Base-by-base conservation (phyloP, 2,329 filamentous ascomycete genomes). In the Nothophoma quercina region DNA sequence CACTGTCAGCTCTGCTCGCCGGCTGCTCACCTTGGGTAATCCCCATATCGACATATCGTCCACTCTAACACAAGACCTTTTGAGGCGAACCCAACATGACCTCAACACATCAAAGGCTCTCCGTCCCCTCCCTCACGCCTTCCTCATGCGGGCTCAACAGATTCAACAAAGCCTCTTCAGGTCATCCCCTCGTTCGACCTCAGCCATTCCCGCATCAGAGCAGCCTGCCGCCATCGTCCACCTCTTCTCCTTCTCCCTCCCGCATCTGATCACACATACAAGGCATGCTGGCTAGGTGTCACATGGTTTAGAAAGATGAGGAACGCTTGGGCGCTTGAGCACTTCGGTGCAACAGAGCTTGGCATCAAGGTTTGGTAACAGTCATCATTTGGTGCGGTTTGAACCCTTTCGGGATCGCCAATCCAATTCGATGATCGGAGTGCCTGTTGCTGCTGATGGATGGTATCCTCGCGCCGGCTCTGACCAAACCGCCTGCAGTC, bases 281-380 rank as follows among this genome's bases (percentile, higher is more conserved):
- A 7, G 40, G 34, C 23, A 44, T 19, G 28, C 29, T 51, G 48
- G 41, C 16, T 51, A 41, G 34, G 5, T 51, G 29, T 46, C 48
- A 25, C 41, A 46, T 29, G 48, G 35, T 46, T 51, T 35, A 46
- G 41, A 45, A 51, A 41, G 48, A 51, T 32, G 41, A 46, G 41
- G 48, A 46, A 25, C 29, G 48, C 42, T 42, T 46, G 18, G 49
- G 42, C 15, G 36, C 42, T 52, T 46, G 41, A 41, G 28, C 29
- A 12, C 41, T 1, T 18, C 18, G 6, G 19, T 19, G 29, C 30
- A 42, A 46, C 7, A 36, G 28, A 45, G 32, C 32, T 28, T 47
- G 49, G 36, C 36, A 46, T 25, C 19, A 41, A 41, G 36, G 35
- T 39, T 23, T 35, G 34, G 49, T 44, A 18, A 35, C 21, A n/a